Base-by-base conservation (phyloP, 202 grass and related monocot genomes). In the Dendrocalamus latiflorus region DNA sequence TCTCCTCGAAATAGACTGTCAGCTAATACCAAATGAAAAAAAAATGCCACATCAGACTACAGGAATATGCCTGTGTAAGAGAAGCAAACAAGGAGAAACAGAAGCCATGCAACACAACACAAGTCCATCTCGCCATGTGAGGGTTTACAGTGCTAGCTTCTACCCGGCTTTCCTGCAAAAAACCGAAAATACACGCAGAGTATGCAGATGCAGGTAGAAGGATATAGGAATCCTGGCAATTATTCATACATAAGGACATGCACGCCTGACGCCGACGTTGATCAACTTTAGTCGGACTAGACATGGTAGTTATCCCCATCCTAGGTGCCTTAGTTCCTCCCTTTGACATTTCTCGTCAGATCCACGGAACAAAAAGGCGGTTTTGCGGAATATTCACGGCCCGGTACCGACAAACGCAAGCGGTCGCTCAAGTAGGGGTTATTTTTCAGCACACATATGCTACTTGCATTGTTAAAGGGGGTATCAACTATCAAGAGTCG, bases 351-450 rank as follows among this genome's bases (percentile, higher is more conserved):
- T 38, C 58, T 24, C 48, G 20, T 65, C 83, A 55, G 58, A 56
- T 73, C 44, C 68, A 36, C 76, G 55, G 47, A 5, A 43, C 15
- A 51, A 6, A 73, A 56, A 57, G 18, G 58, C 24, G 17, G 18
- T 5, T 20, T 49, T 45, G 20, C 20, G 58, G 79, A 83, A 88
- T 88, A 77, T 88, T 72, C 73, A 65, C 44, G 13, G 2, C 6
- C 34, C 20, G 53, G 65, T 48, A 48, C 12, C 37, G 86, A 88
- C 86, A 72, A 88, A 25, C 73, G 66, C 79, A 83, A 88, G 57
- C 74, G 48, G 48, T 38, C 15, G 58, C 12, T 20, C 65, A 20
- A 70, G 34, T 20, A 34, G 55, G 56, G 79, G 16, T 70, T 26
- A 21, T 22, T 68, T 85, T 53, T 22, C 17, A 17, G 74, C 43